Evolutionary conservation across 148 eudicot species (phyloP), one percentile per base, ranked within the genome.

Genomic region (Nyssa sinensis): DNA sequence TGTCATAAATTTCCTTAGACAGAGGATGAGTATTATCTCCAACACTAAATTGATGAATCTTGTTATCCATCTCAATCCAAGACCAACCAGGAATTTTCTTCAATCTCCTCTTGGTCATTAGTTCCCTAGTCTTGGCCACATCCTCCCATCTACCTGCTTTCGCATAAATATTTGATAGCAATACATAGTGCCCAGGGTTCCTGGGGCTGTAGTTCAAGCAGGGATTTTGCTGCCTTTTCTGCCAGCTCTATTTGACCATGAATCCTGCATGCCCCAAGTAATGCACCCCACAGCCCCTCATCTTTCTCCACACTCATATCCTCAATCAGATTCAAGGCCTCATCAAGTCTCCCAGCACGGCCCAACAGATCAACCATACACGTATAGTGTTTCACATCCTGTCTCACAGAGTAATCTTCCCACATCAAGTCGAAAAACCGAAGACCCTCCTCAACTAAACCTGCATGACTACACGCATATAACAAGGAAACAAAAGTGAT

Each of bases 121-220:
- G 39, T 19, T 62, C 75, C 70, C 77, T 71, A 31, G 70, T 68
- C 62, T 71, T 62, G 4, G 85, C 81, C 58, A 82, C 62, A 35
- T 78, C 72, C 5, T 62, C 32, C 81, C 81, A 82, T 47, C 71
- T 49, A 60, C 70, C 69, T 39, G 85, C 81, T 65, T 75, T 76
- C 12, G 81, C 76, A 71, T 70, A 78, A 25, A 82, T 78, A 75
- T 82, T 82, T 10, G 79, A 79, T 34, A 82, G 81, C 66, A 78
- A 62, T 61, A 75, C 58, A 49, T 82, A 82, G 76, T 74, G 78
- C 21, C 81, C 79, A 2, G 81, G 58, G 49, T 78, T 78, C 30
- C 62, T n/a, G 63, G 4, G 81, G 76, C 24, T 75, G 74, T 44
- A 78, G 34, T 67, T 74, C 79, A 39, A 82, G 71, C 29, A 82